Base-by-base conservation (phyloP, 1,284 basidiomycete genomes). In the Ganoderma boninense region DNA sequence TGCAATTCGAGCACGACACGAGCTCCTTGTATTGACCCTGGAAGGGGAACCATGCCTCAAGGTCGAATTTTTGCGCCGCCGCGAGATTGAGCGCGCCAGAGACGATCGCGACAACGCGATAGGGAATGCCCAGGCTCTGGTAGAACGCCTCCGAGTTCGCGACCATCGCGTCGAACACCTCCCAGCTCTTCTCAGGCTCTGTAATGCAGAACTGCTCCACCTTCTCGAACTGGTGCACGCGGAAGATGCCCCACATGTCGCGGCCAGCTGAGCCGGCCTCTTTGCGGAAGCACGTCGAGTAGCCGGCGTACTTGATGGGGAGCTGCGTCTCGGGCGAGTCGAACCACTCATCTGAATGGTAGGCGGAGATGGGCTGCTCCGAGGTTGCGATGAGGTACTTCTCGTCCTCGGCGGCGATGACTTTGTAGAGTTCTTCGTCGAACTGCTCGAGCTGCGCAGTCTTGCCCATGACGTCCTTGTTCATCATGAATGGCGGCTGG, bases 231-330 rank as follows among this genome's bases (percentile, higher is more conserved):
- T 99, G 98, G 82, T 99, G 98, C 65, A 99, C 97, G 46, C 98
- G 95, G 91, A 99, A 99, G 83, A 99, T 98, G 70, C 97, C 98
- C 97, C 97, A 99, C 84, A 98, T 99, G 79, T 99, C 98, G 69
- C 96, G 93, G 18, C 98, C 98, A 59, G 97, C 96, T 5, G 95
- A 94, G 62, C 97, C 98, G 4, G 97, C 97, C 84, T 99, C 97
- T 84, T 99, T 99, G 62, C 98, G 91, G 92, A 99, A 99, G 82
- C 97, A 99, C n/a, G 97, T 99, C 78, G 92, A 93, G 80, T 92
- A 93, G 16, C 92, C 92, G 0, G 92, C 95, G 78, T 92, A 97
- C 83, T 89, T 87, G 80, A 98, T 89, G 8, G 98, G 97, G 13
- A 99, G 91, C 81, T 97, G 95, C 57, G 89, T 90, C 72, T 96